A percentile compares a stretch with the other conserved stretches of the same genome.
Conservation (phyloP, 371 early-diverging fungal genomes). For the Haplosporangium sp. region DNA sequence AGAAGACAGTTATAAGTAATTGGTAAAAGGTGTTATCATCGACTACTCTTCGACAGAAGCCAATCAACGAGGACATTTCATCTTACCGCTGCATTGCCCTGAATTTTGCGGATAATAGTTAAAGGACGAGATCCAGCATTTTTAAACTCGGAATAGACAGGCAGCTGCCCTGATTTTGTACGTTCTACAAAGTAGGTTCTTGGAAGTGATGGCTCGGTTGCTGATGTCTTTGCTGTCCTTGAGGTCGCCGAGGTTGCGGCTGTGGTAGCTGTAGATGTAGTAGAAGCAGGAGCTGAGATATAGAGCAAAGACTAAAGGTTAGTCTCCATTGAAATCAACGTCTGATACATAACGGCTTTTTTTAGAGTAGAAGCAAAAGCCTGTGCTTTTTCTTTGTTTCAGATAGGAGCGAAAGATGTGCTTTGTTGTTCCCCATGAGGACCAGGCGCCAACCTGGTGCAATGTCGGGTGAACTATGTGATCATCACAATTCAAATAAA, state of each 20-base stretch:
- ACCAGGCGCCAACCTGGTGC: conserved; percentile 19
- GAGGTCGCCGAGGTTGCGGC: background rate
- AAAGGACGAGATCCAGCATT: conserved; percentile 39
- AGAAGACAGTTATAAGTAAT: no score
- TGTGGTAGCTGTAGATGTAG: conserved; percentile 4
- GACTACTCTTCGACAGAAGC: no score
- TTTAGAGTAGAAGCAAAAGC: background rate
- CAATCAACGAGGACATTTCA: background rate
- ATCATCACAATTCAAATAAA: background rate
- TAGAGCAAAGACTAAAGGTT: background rate
- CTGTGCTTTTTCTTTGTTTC: conserved; percentile 2
- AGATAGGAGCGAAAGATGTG: conserved; percentile 33
- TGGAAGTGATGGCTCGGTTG: conserved; percentile 32
- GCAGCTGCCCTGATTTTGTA: conserved; percentile 51
- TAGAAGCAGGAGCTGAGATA: background rate
- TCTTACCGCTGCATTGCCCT: conserved; percentile 48
- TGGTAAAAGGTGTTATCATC: no score
- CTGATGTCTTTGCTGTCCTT: conserved; percentile 9
- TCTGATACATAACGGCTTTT: background rate
- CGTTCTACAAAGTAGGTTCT: conserved; percentile 53
- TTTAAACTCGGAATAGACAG: conserved; percentile 51
- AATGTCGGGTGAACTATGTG: conserved; percentile 11
- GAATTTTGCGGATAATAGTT: conserved; percentile 50
- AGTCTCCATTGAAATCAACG: background rate
- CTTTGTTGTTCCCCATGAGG: conserved; percentile 14